Percentiles rank a stretch among this genome's conserved stretches.
These are phyloP conservation scores for Calonectria crousiana DNA, from an alignment of 2,329 filamentous ascomycete species.

Conservation along the genomic window DNA sequence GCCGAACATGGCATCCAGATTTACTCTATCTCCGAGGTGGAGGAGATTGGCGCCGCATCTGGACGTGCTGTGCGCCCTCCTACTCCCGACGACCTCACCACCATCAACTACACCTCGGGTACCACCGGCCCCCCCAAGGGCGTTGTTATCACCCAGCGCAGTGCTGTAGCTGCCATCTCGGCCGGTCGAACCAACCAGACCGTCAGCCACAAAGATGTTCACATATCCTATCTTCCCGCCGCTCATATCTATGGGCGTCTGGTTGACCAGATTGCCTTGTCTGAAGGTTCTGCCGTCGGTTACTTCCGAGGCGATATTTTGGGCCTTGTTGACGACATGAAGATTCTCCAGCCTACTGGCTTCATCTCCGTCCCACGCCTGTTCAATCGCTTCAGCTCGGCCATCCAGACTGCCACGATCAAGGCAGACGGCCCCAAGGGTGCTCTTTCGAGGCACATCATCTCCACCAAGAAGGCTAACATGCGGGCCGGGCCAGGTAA, in stretches of 20 bases:
- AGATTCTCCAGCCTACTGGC: constrained; percentile 83
- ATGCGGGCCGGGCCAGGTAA: constrained; percentile 79
- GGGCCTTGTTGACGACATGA: constrained; percentile 90
- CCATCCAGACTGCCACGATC: constrained; percentile 82
- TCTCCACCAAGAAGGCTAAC: constrained; percentile 82
- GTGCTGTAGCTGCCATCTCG: constrained; percentile 80
- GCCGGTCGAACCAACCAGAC: constrained; percentile 68
- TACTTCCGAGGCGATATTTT: constrained; percentile 95
- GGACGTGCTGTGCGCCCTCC: constrained; percentile 80
- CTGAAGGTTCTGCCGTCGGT: constrained; percentile 80
- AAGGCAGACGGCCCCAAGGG: constrained; percentile 85
- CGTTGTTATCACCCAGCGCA: constrained; percentile 84
- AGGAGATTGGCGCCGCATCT: constrained; percentile 80
- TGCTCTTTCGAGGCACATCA: constrained; percentile 81
- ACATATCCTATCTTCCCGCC: constrained; percentile 90
- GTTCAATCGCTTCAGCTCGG: constrained; percentile 89
- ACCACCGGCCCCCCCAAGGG: constrained; percentile 88
- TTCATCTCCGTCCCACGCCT: constrained; percentile 93
- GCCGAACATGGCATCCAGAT: constrained; percentile 80
- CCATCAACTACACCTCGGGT: constrained; percentile 92
- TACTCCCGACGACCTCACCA: constrained; percentile 80
- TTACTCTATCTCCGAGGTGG: constrained; percentile 83
- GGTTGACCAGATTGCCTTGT: constrained; percentile 80
- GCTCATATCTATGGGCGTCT: constrained; percentile 95
- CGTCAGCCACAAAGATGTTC: constrained; percentile 67